Evolutionary conservation across 2,329 filamentous ascomycete genomes (phyloP), one percentile per base, ranked within the genome.

Genomic region (Chaetomium olivaceum): DNA sequence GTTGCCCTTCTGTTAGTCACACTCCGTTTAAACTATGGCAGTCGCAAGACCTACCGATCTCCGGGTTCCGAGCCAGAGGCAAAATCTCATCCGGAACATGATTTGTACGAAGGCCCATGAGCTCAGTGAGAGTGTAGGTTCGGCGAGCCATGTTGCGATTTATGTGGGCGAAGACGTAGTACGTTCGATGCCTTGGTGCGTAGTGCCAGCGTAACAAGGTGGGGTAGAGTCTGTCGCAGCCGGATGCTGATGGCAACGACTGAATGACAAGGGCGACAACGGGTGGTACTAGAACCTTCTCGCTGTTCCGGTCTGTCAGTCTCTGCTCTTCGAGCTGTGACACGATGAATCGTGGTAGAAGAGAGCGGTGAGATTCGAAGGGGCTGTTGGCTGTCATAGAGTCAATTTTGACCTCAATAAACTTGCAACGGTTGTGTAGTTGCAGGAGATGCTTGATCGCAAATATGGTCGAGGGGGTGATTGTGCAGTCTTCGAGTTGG

Each of bases 41-140:
- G 19, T 25, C 19, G 16, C 29, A 7, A 36, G 57, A 68, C 77
- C 65, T 73, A 83, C 82, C 76, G 60, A 83, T 71, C 29, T 80
- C 80, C 3, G 72, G 66, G 63, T 82, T 71, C 3, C 39, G 29
- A n/a, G 67, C 57, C 31, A 71, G 56, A 7, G 59, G 43, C 31
- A 60, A 31, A n/a, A 68, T 27, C 2, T 54, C 61, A n/a, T 27
- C 62, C 16, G 58, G n/a, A 16, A 46, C 33, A 33, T 50, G 39
- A 11, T n/a, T 55, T 8, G 50, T 55, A 12, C 77, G 76, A 48
- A 84, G 74, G 64, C 73, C 76, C 54, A 84, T 73, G n/a, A 85
- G 76, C 72, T 85, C 80, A 43, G 74, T 72, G 59, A 79, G 73
- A 9, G 76, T 78, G 69, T 85, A 85, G 12, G 71, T 78, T 52